phyloP scores from a whole-genome alignment of 176 grass and related monocot species.

The Cenchrus americanus region DNA sequence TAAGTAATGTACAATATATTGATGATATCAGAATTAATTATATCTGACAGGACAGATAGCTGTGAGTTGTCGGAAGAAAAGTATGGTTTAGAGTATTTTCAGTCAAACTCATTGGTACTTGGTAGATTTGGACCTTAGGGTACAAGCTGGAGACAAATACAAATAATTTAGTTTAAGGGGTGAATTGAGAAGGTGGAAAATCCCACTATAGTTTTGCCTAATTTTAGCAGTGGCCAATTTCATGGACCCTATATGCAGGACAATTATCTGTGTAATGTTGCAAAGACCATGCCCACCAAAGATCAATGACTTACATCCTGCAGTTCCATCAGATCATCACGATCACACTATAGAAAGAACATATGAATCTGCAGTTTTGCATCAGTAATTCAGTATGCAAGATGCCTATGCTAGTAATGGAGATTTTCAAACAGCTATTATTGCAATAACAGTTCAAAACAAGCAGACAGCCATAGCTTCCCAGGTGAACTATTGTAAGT shows the following conservation, averaged over 20 bases:
- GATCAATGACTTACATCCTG: background rate
- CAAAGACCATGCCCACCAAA: background rate
- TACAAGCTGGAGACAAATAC: background rate
- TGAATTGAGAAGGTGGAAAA: background rate
- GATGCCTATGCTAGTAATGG: background rate
- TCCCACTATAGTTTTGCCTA: background rate
- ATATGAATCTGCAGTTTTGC: background rate
- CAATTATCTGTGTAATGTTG: background rate
- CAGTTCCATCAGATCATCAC: background rate
- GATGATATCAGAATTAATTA: constrained; percentile 21
- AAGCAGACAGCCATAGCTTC: background rate
- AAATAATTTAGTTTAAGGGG: background rate
- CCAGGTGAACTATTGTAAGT: background rate
- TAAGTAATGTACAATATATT: constrained; percentile 47
- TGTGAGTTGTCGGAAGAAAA: background rate
- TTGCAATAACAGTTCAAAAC: constrained; percentile 10
- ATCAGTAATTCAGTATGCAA: background rate
- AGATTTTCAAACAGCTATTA: background rate
- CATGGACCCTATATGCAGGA: background rate
- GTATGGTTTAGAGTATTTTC: background rate
- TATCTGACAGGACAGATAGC: background rate
- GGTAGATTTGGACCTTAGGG: background rate
- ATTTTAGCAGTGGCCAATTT: too few species aligned
- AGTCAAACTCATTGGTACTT: background rate
- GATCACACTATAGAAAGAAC: background rate